Evolutionary conservation across 257 asterid species (phyloP), one percentile per base, ranked within the genome.

Genomic region (Gentiana straminea): DNA sequence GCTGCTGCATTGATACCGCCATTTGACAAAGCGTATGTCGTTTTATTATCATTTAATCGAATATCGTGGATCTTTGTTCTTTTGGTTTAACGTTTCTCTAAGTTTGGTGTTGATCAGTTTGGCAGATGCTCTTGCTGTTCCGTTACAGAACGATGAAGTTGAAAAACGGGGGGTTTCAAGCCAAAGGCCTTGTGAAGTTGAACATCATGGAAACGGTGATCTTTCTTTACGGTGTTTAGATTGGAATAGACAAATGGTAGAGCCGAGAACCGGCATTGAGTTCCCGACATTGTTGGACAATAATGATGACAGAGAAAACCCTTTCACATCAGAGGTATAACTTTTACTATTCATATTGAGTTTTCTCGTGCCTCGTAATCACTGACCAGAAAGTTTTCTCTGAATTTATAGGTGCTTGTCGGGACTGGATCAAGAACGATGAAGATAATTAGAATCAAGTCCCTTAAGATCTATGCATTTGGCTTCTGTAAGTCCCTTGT

Each of bases 341-440:
- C 35, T 49, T 47, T 13, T 41, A 5, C 4, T 2, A 12, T 51
- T 38, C 41, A 38, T 33, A 5, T 32, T 50, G 1, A n/a, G 33
- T 61, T 41, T 39, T 10, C 38, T 1, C 13, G 13, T 56, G 2
- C 45, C 48, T 64, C 54, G 9, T 33, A 1, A 8, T 3, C 12
- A 37, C 32, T 49, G 51, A 36, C 13, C 4, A 62, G 38, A 34
- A 35, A 5, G 41, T 2, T 7, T 57, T 34, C 50, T 2, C 35
- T 43, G 11, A n/a, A 49, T 63, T 54, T 24, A 74, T 77, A 92
- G 99, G 81, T 92, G 63, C 97, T 92, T 73, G 99, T 92, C 58
- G 99, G 94, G 68, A 86, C 99, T 64, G 99, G 99, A 61, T 86
- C 99, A 37, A 86, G 94, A 75, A 82, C 67, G 49, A 80, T 88